Evolutionary conservation across 1,139 yeast species (phyloP), one percentile per base, ranked within the genome.

Genomic region (Barnettozyma hawaiiensis): DNA sequence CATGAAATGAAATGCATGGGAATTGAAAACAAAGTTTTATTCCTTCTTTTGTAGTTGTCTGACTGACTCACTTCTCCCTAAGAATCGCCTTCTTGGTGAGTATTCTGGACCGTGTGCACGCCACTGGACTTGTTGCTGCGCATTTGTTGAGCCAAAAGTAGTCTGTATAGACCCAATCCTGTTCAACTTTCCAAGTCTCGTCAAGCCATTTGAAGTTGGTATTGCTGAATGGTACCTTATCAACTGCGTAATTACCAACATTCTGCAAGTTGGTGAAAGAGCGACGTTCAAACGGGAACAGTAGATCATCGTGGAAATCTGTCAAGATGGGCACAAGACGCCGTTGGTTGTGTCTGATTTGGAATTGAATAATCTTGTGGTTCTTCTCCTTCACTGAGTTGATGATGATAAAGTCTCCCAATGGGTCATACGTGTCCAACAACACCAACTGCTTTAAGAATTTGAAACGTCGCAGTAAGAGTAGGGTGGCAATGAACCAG

Each of bases 151-250:
- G 63, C 85, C 84, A 78, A 35, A 65, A 66, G 46, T 66, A 69
- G 51, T 76, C 79, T 51, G 60, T 75, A 51, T 70, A 78, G 0
- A 64, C 62, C 84, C 84, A 78, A 0, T 81, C 82, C 2, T 68
- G 43, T 44, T 75, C 80, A 4, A 75, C 48, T 5, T 53, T 53
- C 84, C 85, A 78, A 3, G 57, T 49, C 4, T 62, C 66, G 42
- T 77, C 83, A 14, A 71, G 43, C 84, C 85, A 78, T 42, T 66
- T 67, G 82, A 82, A 78, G 43, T 63, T 65, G 44, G 72, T 71
- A 28, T 66, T 69, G 47, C 70, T 71, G 22, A 65, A 58, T 0
- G 83, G 84, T 45, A 78, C 76, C 22, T 63, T 61, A 50, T 75
- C 76, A 1, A 60, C 51, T 1, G 59, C 60, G 3, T 75, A 67